Evolutionary conservation across 140 eudicot genomes (phyloP), one percentile per base, ranked within the genome.

Genomic region (Flaveria floridana): DNA sequence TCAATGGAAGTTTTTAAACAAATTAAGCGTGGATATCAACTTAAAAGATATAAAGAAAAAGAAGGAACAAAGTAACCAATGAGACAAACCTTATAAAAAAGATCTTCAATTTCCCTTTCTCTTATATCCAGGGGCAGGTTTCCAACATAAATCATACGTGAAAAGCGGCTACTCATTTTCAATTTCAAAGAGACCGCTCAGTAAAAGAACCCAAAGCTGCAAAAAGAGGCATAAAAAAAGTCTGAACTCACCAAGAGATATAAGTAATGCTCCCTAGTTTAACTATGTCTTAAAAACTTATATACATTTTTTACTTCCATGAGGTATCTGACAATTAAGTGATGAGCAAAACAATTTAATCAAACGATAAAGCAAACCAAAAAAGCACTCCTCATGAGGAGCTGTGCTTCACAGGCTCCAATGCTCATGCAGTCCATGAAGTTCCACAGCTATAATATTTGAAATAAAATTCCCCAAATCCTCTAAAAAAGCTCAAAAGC

Each of bases 371-470:
- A 87, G 89, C 98, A 89, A 92, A 87, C 98, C 98, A 89, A 87
- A 82, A 82, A 89, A 87, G 97, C 95, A 89, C 88, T 91, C 96
- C 94, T 80, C 81, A 84, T 84, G 86, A 78, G 84, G 88, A 89
- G 96, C 91, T 76, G 91, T 92, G 95, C 95, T 92, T 96, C 96
- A 85, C 85, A 91, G 86, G 96, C 85, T 89, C 98, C 95, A 78
- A 84, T 70, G 90, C 89, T 70, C 65, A 81, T 81, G 65, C 55
- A 47, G 23, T 74, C 82, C 81, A 79, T 52, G 44, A 79, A 39
- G 83, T 78, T 79, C 83, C 83, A 79, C 8, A 79, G 82, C 82
- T 78, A 78, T 46, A 78, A 78, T 28, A 59, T 58, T 59, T 70
- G 76, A 47, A 73, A 79, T 26, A 64, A 23, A 79, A 65, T 65